A percentile compares a stretch with the other conserved stretches of the same genome.
These are phyloP conservation scores for Umbilicus rupestris DNA, from an alignment of 164 flowering plant genomes.

Conservation along the genomic window DNA sequence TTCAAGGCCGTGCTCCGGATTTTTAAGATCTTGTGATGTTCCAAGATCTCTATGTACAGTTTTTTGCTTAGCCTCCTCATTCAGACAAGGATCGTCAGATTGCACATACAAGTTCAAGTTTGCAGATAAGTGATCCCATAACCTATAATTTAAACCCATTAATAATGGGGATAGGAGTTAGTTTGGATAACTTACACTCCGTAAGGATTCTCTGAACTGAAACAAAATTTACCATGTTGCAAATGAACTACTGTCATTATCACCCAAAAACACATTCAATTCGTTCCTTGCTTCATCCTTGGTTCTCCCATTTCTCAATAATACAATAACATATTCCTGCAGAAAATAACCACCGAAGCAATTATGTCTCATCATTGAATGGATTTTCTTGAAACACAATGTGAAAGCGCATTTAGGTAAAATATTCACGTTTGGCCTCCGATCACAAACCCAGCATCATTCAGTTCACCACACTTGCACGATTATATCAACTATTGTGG, in stretches of 20 bases:
- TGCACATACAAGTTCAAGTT: slow-evolving; percentile 48
- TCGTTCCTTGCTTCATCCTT: slow-evolving; percentile 82
- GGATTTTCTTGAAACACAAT: not conserved
- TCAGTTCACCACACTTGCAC: not conserved
- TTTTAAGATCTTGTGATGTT: slow-evolving; percentile 17
- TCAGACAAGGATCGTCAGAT: slow-evolving; percentile 25
- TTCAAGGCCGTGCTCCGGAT: slow-evolving; percentile 36
- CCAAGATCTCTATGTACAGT: slow-evolving; percentile 14
- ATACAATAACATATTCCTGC: slow-evolving; percentile 93
- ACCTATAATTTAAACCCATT: slow-evolving; percentile 33
- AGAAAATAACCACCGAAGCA: slow-evolving; percentile 5
- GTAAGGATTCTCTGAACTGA: not conserved
- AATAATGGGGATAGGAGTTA: not conserved
- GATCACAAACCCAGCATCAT: not conserved
- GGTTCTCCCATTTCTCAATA: slow-evolving; percentile 77
- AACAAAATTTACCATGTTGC: slow-evolving; percentile 53
- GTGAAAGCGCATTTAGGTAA: not conserved
- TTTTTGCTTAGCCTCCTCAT: slow-evolving; percentile 28
- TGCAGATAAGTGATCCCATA: slow-evolving; percentile 84
- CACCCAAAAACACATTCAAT: slow-evolving; percentile 84
- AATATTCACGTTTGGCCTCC: not conserved
- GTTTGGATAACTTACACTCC: not conserved
- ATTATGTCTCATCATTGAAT: not conserved
- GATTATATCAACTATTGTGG: not conserved
- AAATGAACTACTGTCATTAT: slow-evolving; percentile 73